phyloP scores from a whole-genome alignment of 495 filamentous ascomycete species.

The Patellaria atrata region DNA sequence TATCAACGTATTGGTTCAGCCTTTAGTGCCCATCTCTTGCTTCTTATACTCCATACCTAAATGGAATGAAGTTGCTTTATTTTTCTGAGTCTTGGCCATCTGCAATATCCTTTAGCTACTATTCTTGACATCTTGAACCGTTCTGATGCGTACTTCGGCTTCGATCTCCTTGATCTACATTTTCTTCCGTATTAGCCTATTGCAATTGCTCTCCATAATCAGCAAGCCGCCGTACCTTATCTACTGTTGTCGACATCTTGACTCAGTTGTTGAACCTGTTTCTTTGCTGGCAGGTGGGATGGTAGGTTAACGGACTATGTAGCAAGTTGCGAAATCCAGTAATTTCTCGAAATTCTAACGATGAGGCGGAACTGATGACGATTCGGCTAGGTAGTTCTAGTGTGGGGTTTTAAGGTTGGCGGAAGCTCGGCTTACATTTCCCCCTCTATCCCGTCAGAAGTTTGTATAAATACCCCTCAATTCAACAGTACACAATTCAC shows the following conservation, averaged over 20 bases:
- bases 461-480: too few species aligned
- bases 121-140: conserved; percentile 1
- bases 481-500: too few species aligned
- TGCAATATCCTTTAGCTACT: conserved; percentile 19
- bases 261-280: conserved; percentile 9
- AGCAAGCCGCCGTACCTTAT: conserved; percentile 49
- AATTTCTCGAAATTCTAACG: too few species aligned
- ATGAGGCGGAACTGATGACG: too few species aligned
- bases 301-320: too few species aligned
- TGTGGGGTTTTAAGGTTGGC: too few species aligned
- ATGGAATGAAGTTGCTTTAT: conserved; percentile 87
- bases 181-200: conserved; percentile 13
- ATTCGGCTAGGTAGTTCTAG: too few species aligned
- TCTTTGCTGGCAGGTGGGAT: too few species aligned
- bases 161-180: conserved; percentile 92
- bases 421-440: too few species aligned
- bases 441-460: too few species aligned
- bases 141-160: conserved; percentile 55
- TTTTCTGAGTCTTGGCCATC: conserved; percentile 96
- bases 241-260: conserved; percentile 90
- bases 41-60: conserved; percentile 35
- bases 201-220: conserved; percentile 1
- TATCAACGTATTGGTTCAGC: conserved; percentile 9
- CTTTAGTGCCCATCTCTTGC: neutral
- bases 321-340: too few species aligned